Percentiles rank a stretch among this genome's conserved stretches.
phyloP scores from a whole-genome alignment of 371 early-diverging fungal species.

The Lichtheimia ramosa region DNA sequence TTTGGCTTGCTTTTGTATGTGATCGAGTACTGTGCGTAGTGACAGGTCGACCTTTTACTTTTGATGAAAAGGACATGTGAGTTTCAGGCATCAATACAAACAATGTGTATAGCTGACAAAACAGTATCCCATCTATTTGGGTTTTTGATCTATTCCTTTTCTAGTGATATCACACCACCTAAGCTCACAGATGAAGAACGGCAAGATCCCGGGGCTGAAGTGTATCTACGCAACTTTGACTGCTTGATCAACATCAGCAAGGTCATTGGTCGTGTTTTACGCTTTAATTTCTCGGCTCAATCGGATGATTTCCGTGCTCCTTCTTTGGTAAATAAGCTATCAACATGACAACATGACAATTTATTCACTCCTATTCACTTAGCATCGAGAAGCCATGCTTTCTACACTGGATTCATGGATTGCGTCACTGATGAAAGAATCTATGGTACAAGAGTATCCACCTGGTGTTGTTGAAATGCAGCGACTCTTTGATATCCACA shows the following conservation, averaged over 20 bases:
- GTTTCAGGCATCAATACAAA: slow-evolving; percentile 7
- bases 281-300: slow-evolving; percentile 41
- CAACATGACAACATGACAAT: neutral
- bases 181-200: slow-evolving; percentile 6
- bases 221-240: slow-evolving; percentile 24
- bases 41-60: slow-evolving; percentile 39
- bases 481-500: slow-evolving; percentile 18
- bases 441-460: neutral
- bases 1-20: slow-evolving; percentile 42
- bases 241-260: slow-evolving; percentile 33
- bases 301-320: slow-evolving; percentile 30
- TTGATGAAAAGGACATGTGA: slow-evolving; percentile 51
- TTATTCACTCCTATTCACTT: neutral
- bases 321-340: slow-evolving; percentile 21
- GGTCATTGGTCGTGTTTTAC: slow-evolving; percentile 36
- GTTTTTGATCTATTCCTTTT: neutral
- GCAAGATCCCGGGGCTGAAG: slow-evolving; percentile 1
- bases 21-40: slow-evolving; percentile 41
- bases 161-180: slow-evolving; percentile 1
- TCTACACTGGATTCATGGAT: slow-evolving; percentile 31
- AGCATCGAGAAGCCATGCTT: slow-evolving; percentile 30
- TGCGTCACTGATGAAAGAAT: slow-evolving; percentile 17
- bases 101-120: slow-evolving; percentile 10
- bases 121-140: neutral
- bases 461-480: neutral